Base-by-base conservation (phyloP, 371 early-diverging fungal species). In the Lichtheimia hyalospora region DNA sequence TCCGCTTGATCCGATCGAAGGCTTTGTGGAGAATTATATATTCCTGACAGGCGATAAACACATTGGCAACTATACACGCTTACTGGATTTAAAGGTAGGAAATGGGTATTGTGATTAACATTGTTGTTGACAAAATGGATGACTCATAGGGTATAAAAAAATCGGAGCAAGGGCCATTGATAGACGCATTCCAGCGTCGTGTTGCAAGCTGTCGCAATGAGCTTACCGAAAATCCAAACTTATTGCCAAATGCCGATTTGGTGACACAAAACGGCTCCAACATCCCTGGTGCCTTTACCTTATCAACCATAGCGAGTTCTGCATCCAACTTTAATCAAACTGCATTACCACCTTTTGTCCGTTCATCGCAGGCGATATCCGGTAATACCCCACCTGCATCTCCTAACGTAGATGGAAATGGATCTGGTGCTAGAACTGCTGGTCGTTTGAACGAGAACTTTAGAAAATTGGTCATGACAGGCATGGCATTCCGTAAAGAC, bases 21-120 rank as follows among this genome's bases (percentile, higher is more conserved):
- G 85, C 25, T 86, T 95, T 58, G 86, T 96, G 7, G 91, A 91
- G 49, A 92, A 92, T 40, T 96, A 93, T 64, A 61, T 95, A n/a
- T 70, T 95, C 46, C 78, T 97, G 21, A 92, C 90, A 55, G 86
- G 85, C 0, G 92, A 90, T 44, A 84, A 81, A 4, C 84, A 87
- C 44, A 58, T 81, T 3, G 73, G 73, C 24, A 84, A 84, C 24
- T 93, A 95, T 56, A 86, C 86, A 40, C 84, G 85, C 39, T 78
- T 95, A 27, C 70, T 96, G 60, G 90, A 89, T n/a, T 76, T 96
- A n/a, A 96, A 96, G 83, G 93, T 69, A 69, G 34, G 34, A 34
- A 10, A 6, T 34, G 34, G 10, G 10, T 1, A 34, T 8, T 34
- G 34, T 34, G 34, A 24, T n/a, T 24, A 42, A n/a, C 16, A 55